Conservation (phyloP, 441 rosid species). For the Manihot esculenta region DNA sequence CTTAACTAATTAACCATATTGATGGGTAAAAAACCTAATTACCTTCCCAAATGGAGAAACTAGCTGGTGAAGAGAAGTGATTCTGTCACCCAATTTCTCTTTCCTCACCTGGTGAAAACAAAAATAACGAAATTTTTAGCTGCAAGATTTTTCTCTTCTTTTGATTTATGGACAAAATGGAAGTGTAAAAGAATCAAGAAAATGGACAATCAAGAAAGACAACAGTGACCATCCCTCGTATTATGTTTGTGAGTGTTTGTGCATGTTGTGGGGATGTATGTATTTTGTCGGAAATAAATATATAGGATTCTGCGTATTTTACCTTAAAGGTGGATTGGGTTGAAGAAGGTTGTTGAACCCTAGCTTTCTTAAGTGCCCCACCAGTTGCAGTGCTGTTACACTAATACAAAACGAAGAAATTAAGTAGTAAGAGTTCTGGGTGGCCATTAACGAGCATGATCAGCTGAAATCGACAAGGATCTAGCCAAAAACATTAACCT, state of each 20-base stretch:
- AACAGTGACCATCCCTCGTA: conserved; percentile 29
- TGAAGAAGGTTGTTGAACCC: conserved; percentile 77
- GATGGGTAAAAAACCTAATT: neutral
- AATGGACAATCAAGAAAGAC: conserved; percentile 76
- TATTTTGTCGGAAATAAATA: conserved; percentile 22
- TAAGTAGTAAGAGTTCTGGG: neutral
- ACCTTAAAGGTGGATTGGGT: conserved; percentile 87
- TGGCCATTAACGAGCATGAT: too few relatives aligned
- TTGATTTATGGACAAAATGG: conserved; percentile 24
- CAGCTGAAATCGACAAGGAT: too few relatives aligned
- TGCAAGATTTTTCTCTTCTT: conserved; percentile 13
- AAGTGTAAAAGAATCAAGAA: conserved; percentile 40
- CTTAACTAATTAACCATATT: neutral
- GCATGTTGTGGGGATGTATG: conserved; percentile 25
- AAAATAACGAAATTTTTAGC: neutral
- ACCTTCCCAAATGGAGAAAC: conserved; percentile 99
- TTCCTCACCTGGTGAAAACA: conserved; percentile 67
- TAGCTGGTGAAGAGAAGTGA: conserved; percentile 91
- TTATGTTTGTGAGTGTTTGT: conserved; percentile 33
- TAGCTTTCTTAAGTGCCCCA: conserved; percentile 87
- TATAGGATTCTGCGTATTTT: conserved; percentile 23
- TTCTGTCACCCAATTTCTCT: conserved; percentile 94
- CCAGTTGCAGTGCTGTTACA: conserved; percentile 77
- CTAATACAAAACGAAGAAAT: conserved; percentile 28
- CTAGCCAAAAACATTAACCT: too few relatives aligned